phyloP scores from a whole-genome alignment of 2,329 filamentous ascomycete genomes.

The Remersonia thermophila region DNA sequence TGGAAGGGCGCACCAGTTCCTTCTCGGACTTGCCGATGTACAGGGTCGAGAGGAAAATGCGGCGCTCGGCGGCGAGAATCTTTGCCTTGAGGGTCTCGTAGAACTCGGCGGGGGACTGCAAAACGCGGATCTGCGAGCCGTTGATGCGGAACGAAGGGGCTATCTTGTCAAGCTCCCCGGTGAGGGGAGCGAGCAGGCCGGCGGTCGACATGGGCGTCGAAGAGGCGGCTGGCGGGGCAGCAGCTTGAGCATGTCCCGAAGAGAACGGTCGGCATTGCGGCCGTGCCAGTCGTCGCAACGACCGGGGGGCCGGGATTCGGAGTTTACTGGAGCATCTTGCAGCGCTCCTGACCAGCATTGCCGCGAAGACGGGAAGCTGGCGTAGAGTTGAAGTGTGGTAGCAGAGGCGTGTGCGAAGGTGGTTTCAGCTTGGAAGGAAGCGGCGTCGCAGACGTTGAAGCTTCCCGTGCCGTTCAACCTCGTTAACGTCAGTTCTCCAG shows the following conservation, averaged over 20 bases:
- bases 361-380: conserved; percentile 5
- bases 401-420: no score
- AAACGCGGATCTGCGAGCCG: conserved; percentile 66
- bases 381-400: no score
- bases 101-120: conserved; percentile 76
- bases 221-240: conserved; percentile 11
- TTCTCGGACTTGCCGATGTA: conserved; percentile 92
- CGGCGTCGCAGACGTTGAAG: no score
- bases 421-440: no score
- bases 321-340: conserved; percentile 17
- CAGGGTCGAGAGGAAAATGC: conserved; percentile 87
- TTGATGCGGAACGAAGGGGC: conserved; percentile 82
- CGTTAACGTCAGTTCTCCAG: no score
- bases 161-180: conserved; percentile 70
- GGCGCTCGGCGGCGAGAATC: conserved; percentile 63
- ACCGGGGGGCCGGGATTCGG: conserved; percentile 9
- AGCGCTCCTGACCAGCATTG: conserved; percentile 19
- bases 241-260: conserved; percentile 4
- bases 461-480: no score
- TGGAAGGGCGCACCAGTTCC: conserved; percentile 49
- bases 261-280: conserved; percentile 25
- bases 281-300: conserved; percentile 19
- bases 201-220: conserved; percentile 19
- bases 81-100: conserved; percentile 84
- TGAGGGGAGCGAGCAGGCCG: conserved; percentile 40